Percentiles rank a stretch among this genome's conserved stretches.
These are phyloP conservation scores for Tulasnella sp. DNA, from an alignment of 768 basidiomycete genomes.

Conservation along the genomic window DNA sequence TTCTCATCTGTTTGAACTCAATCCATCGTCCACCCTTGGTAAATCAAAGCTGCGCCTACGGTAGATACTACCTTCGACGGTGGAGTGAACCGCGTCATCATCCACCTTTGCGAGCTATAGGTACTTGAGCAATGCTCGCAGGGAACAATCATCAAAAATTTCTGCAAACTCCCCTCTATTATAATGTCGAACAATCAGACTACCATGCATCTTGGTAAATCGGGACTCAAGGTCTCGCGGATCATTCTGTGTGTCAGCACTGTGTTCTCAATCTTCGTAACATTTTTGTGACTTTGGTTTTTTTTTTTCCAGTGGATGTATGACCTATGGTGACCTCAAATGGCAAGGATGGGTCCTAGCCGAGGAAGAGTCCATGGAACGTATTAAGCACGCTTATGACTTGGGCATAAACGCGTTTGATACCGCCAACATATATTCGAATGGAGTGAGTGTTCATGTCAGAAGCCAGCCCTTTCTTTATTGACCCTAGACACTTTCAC, in stretches of 20 bases:
- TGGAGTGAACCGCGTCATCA: too few species aligned
- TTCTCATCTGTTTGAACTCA: too few species aligned
- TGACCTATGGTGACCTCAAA: conserved; percentile 15
- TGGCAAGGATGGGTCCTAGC: conserved; percentile 1
- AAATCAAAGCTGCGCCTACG: too few species aligned
- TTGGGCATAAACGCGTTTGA: conserved; percentile 16
- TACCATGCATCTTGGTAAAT: background rate
- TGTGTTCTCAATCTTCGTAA: background rate
- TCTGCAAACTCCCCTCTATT: too few species aligned
- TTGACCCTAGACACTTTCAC: too few species aligned
- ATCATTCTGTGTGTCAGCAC: background rate
- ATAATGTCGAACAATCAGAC: background rate
- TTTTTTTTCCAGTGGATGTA: conserved; percentile 21
- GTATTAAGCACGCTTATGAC: conserved; percentile 19
- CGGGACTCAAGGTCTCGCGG: background rate
- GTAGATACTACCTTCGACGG: too few species aligned
- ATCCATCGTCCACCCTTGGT: too few species aligned
- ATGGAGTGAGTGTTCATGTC: conserved; percentile 23
- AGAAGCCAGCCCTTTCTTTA: conserved; percentile 20
- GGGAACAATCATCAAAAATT: too few species aligned
- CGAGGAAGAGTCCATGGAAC: conserved; percentile 22
- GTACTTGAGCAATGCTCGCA: too few species aligned
- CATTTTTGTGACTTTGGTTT: too few species aligned
- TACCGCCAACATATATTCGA: conserved; percentile 19
- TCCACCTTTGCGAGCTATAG: too few species aligned